Evolutionary conservation across 108 stramenopile genomes (phyloP).

Genomic region (Schizochytrium sp.): DNA sequence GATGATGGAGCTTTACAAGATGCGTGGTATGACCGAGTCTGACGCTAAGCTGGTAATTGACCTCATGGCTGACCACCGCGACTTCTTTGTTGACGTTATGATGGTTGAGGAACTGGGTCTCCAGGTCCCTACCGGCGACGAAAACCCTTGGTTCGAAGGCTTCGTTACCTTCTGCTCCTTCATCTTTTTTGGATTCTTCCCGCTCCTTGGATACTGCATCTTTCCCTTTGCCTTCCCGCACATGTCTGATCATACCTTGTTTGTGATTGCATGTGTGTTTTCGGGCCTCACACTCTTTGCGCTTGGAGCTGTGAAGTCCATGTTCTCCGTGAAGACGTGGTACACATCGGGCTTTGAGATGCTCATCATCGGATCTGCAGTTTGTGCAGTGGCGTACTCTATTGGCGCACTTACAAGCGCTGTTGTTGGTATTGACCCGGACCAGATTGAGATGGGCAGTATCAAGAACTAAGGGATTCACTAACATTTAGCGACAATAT

Average conservation of each 20-base stretch:
- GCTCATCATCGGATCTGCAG: constrained; percentile 63
- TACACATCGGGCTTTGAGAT: constrained; percentile 60
- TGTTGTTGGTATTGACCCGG: constrained; percentile 49
- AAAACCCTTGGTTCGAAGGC: constrained; percentile 63
- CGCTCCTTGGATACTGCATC: constrained; percentile 55
- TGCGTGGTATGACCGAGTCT: constrained; percentile 81
- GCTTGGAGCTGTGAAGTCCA: constrained; percentile 60
- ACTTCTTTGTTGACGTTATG: constrained; percentile 97
- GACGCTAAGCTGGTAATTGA: constrained; percentile 86
- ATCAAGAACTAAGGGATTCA: no score
- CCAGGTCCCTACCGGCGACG: constrained; percentile 80
- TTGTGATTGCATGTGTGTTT: constrained; percentile 38
- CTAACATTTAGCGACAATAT: no score
- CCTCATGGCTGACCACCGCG: constrained; percentile 90
- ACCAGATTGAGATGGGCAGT: neutral
- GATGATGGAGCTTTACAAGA: constrained; percentile 90
- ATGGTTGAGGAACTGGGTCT: constrained; percentile 94
- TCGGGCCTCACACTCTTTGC: constrained; percentile 65
- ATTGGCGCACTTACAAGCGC: constrained; percentile 28
- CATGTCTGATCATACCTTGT: neutral
- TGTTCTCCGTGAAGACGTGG: constrained; percentile 41
- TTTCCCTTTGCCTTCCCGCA: constrained; percentile 61
- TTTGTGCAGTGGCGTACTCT: constrained; percentile 25
- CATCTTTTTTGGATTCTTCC: constrained; percentile 64
- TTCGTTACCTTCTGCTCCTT: constrained; percentile 66